Base-by-base conservation (phyloP, 2,329 filamentous ascomycete species). In the Botrytis hyacinthi region DNA sequence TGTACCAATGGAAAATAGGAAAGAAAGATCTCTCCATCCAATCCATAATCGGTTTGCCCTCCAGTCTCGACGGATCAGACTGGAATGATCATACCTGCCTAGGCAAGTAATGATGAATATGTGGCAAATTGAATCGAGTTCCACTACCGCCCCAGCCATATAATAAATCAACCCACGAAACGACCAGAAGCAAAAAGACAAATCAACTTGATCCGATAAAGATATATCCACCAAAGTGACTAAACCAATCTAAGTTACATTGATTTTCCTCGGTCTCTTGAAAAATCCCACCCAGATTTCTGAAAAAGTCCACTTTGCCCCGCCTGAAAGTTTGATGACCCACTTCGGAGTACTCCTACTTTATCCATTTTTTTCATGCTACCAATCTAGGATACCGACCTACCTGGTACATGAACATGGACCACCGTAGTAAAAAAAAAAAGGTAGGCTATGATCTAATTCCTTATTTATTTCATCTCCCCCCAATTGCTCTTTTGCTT, bases 341-440 rank as follows among this genome's bases (percentile, higher is more conserved):
- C 67, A 70, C 67, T n/a, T 46, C 54, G 40, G 37, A 61, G 40
- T 2, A 61, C 67, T 70, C n/a, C 66, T 69, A 32, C 66, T 44
- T 22, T 32, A 22, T 48, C 40, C 63, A 67, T 32, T 48, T 69
- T 54, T 54, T 57, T 40, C 35, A 57, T 66, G 63, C 63, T 51
- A 65, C 40, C 29, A 54, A 67, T 67, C 32, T n/a, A 54, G 46
- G 10, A 40, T 51, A 29, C 16, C 16, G 1, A 29, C 51, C 51
- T 57, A 18, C 51, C 51, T 57, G n/a, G 26, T 20, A 42, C 46
- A 32, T 59, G 57, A 59, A 29, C 57, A 68, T 68, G 35, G 65
- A 54, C 65, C 40, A 29, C 35, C 37, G n/a, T 42, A n/a, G 44
- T 42, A 29, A 29, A 40, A 62, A 42, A 62, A 62, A 42, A 62